Base-by-base conservation (phyloP, 306 rosid genomes). In the Boehmeria nivea region DNA sequence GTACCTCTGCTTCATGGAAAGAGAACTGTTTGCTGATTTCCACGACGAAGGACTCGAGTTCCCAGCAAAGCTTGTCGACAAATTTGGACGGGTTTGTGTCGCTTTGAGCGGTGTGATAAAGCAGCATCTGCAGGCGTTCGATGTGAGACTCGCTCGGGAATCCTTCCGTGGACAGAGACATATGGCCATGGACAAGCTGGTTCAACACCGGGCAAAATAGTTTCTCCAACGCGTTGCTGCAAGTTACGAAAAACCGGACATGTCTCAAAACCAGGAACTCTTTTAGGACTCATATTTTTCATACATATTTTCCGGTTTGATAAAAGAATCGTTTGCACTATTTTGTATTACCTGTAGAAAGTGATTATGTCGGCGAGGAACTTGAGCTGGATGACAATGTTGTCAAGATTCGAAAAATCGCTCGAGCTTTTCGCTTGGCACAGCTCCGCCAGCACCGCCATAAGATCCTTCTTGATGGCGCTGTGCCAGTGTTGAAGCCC, bases 321-420 rank as follows among this genome's bases (percentile, higher is more conserved):
- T n/a, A n/a, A n/a, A n/a, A n/a, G n/a, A n/a, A n/a, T n/a, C n/a
- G n/a, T n/a, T n/a, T n/a, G n/a, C n/a, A n/a, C n/a, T n/a, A n/a
- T n/a, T n/a, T n/a, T n/a, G n/a, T n/a, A n/a, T 67, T 78, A 87
- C 98, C 87, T 53, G 76, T 91, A 87, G 66, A 80, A 82, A 50
- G 78, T 54, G 68, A 91, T 79, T 60, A 87, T 72, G 50, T 91
- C 95, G 2, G 73, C 89, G 27, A 87, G 72, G 62, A 87, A 87
- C 54, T 84, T 87, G 11, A 91, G 71, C 47, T 72, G 85, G 74
- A 82, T 58, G 34, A 87, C 71, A 50, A 81, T 39, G 28, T 86
- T 76, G 67, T 80, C 95, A 49, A 91, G 70, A 73, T 72, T 67
- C 26, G 77, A 77, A 54, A 73, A 69, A 24, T 56, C 55, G 33